Conservation (phyloP, 257 asterid genomes). For the Ajuga chamaepitys region DNA sequence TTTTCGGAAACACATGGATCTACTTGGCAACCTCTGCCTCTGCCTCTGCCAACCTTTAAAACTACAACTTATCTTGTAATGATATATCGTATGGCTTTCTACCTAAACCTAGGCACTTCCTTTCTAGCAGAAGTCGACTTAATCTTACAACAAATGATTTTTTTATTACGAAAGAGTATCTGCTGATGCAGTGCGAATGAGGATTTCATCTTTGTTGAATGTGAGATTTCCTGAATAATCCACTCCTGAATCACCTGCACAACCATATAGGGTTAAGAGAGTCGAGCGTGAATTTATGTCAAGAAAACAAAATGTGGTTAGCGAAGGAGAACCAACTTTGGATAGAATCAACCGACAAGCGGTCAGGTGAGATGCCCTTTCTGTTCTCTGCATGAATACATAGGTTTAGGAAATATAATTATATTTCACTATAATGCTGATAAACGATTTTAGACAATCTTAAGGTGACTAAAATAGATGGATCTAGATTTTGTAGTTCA, state of each 20-base stretch:
- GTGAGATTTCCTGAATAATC: constrained; percentile 23
- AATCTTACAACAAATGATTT: background rate
- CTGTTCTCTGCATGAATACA: constrained; percentile 12
- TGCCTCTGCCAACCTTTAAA: no score
- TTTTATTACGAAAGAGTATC: constrained; percentile 12
- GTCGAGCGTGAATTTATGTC: background rate
- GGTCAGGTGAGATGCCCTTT: constrained; percentile 16
- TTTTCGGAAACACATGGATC: no score
- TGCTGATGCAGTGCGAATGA: constrained; percentile 25
- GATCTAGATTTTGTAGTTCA: background rate
- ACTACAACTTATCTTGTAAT: no score
- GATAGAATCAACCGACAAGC: constrained; percentile 20
- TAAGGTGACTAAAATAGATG: background rate
- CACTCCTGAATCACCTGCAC: constrained; percentile 41
- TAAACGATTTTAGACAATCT: background rate
- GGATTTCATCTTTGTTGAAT: constrained; percentile 21
- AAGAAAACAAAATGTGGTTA: background rate
- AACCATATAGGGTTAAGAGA: background rate
- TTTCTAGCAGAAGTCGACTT: background rate
- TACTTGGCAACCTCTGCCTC: no score
- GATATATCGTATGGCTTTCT: no score
- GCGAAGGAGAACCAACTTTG: constrained; percentile 14
- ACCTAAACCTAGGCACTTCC: no score
- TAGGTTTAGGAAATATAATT: background rate
- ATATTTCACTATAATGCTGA: background rate